Evolutionary conservation across 768 basidiomycete species (phyloP), one percentile per base, ranked within the genome.

Genomic region (Clitopilus passeckerianus): DNA sequence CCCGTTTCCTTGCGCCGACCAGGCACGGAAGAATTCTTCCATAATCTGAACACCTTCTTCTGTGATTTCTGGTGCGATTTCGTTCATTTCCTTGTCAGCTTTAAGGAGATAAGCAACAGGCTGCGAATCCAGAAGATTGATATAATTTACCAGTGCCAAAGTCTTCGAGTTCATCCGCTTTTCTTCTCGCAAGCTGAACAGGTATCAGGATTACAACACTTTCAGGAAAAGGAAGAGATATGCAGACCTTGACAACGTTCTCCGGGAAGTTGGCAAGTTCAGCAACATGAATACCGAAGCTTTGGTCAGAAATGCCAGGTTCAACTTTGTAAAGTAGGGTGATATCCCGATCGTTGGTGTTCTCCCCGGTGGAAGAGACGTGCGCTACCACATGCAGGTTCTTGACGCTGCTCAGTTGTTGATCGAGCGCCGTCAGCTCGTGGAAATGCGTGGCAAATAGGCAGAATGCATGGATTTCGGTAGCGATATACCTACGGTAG

Each of bases 361-460:
- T 85, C 62, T 87, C 84, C 67, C 91, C 90, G 30, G 89, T 75
- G 57, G 92, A 74, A 0, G 90, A 91, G 15, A 98, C 94, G 66
- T 97, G 92, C 5, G 97, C 96, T 14, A 95, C 91, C 56, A 98
- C 96, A 68, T 98, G 95, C 33, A 98, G 72, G 70, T 98, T 99
- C 72, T 92, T 92, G 57, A 99, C 94, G 62, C 95, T 90, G 0
- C 81, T 61, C 20, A 95, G 77, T 69, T 95, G 84, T 72, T 96
- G 90, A 63, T 95, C 90, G 20, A 99, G 81, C 0, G 90, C 87
- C 0, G 97, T 98, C 34, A 99, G 80, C 70, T 99, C 97, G 72
- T 98, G 96, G 74, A 98, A 99, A 70, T 98, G 96, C 0, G 97
- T 97, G 0, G 97, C 96, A 67, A 99, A 99, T 6, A 98, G 79